phyloP scores from a whole-genome alignment of 2,329 filamentous ascomycete genomes.

The Helotiales sp. region DNA sequence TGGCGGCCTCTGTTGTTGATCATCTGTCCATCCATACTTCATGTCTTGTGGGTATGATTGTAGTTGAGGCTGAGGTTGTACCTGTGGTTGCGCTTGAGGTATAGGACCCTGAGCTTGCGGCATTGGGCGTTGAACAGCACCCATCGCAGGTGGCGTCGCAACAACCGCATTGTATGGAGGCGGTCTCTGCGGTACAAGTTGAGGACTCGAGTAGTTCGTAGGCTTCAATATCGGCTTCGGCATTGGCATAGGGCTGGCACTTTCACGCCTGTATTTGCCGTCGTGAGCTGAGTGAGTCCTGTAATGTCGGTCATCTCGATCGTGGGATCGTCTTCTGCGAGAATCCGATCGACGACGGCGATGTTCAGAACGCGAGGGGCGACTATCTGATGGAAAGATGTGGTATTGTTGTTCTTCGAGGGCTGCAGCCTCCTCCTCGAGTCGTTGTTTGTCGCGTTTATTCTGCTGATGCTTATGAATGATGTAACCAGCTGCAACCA shows the following conservation, averaged over 20 bases:
- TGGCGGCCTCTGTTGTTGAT: constrained; percentile 10
- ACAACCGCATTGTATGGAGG: constrained; percentile 11
- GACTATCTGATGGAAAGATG: constrained; percentile 19
- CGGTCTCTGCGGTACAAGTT: not conserved
- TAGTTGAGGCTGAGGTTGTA: constrained; percentile 4
- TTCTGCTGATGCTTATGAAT: constrained; percentile 33
- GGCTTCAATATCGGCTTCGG: constrained; percentile 3
- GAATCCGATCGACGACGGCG: constrained; percentile 21
- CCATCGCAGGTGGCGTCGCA: not conserved
- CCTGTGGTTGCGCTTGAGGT: not conserved
- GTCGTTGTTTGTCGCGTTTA: constrained; percentile 27
- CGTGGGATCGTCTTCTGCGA: constrained; percentile 14
- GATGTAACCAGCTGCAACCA: constrained; percentile 34
- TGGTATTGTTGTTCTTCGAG: constrained; percentile 29
- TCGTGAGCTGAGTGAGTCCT: constrained; percentile 18
- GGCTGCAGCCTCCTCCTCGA: constrained; percentile 28
- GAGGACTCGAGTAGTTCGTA: not conserved
- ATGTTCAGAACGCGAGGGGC: constrained; percentile 6
- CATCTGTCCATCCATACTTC: constrained; percentile 29
- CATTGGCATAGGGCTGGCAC: constrained; percentile 13
- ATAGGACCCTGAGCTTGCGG: not conserved
- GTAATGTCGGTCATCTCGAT: constrained; percentile 10
- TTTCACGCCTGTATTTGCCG: constrained; percentile 18
- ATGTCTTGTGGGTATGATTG: constrained; percentile 21
- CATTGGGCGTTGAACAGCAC: not conserved